These are phyloP conservation scores for Zymoseptoria tritici DNA, from an alignment of 2,329 filamentous ascomycete genomes.

Conservation along the genomic window DNA sequence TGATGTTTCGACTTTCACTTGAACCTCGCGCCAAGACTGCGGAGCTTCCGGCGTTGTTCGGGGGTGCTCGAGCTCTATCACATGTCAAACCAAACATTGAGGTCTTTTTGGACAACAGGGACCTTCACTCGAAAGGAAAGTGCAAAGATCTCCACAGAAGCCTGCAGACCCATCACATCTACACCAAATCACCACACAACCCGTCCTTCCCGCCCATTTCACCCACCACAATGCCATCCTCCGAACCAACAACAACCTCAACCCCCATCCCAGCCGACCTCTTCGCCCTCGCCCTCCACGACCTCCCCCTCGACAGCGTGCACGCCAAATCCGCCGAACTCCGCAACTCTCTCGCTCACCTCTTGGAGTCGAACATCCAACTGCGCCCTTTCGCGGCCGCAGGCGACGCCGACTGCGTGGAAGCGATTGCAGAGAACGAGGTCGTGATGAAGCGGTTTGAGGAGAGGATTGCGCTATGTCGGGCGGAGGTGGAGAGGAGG, in stretches of 20 bases:
- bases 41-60: background rate
- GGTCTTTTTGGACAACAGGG: no score
- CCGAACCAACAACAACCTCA: slow-evolving; percentile 8
- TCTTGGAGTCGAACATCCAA: slow-evolving; percentile 66
- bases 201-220: no score
- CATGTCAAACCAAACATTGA: background rate
- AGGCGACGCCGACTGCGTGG: slow-evolving; percentile 61
- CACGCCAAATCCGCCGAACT: slow-evolving; percentile 70
- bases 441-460: slow-evolving; percentile 60
- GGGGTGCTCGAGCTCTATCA: background rate
- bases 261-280: slow-evolving; percentile 22
- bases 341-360: slow-evolving; percentile 65
- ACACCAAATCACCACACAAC: no score
- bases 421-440: slow-evolving; percentile 67
- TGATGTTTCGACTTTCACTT: background rate
- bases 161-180: no score
- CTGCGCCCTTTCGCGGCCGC: slow-evolving; percentile 60
- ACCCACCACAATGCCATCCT: no score
- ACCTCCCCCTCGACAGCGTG: slow-evolving; percentile 59
- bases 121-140: no score
- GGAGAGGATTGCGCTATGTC: slow-evolving; percentile 57
- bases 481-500: slow-evolving; percentile 57
- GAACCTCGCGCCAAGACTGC: background rate
- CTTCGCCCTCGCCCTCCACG: slow-evolving; percentile 51
- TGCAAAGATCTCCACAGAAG: no score